Conservation (phyloP, 1,139 yeast genomes). For the Blastobotrys elegans region DNA sequence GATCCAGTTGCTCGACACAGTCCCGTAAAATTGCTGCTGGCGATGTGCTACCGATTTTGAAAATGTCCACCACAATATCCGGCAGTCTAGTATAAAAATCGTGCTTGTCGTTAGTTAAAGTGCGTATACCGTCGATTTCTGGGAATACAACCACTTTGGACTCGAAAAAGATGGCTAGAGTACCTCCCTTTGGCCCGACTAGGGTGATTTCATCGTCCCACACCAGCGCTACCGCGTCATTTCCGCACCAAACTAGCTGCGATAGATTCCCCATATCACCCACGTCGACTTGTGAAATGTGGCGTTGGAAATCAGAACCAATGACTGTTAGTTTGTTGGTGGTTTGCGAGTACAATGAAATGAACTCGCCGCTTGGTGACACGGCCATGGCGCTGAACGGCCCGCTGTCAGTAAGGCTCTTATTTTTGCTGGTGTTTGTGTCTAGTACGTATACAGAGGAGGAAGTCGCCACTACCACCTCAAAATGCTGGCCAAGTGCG, state of each 20-base stretch:
- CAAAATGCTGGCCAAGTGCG: conserved; percentile 31
- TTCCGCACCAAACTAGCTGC: conserved; percentile 76
- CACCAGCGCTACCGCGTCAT: conserved; percentile 65
- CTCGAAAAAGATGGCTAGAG: conserved; percentile 44
- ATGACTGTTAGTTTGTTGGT: conserved; percentile 49
- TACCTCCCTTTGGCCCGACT: conserved; percentile 67
- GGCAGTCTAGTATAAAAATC: conserved; percentile 68
- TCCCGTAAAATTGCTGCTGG: conserved; percentile 81
- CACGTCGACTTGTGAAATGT: conserved; percentile 43
- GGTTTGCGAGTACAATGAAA: conserved; percentile 48
- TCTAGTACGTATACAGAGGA: conserved; percentile 6
- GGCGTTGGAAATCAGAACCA: conserved; percentile 46
- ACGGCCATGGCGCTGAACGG: conserved; percentile 50
- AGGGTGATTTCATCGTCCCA: conserved; percentile 61
- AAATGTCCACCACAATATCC: conserved; percentile 52
- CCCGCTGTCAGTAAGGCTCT: conserved; percentile 38
- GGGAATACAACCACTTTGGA: conserved; percentile 40
- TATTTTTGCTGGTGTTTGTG: conserved; percentile 4
- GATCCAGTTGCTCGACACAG: conserved; percentile 67
- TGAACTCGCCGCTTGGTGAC: conserved; percentile 58
- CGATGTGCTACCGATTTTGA: conserved; percentile 76
- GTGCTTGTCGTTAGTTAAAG: conserved; percentile 53
- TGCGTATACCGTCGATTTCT: conserved; percentile 68
- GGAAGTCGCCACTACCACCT: conserved; percentile 31
- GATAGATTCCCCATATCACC: conserved; percentile 33